Percentiles rank a stretch among this genome's conserved stretches.
These are phyloP conservation scores for Trametes polyzona DNA, from an alignment of 1,284 basidiomycete species.

Conservation along the genomic window DNA sequence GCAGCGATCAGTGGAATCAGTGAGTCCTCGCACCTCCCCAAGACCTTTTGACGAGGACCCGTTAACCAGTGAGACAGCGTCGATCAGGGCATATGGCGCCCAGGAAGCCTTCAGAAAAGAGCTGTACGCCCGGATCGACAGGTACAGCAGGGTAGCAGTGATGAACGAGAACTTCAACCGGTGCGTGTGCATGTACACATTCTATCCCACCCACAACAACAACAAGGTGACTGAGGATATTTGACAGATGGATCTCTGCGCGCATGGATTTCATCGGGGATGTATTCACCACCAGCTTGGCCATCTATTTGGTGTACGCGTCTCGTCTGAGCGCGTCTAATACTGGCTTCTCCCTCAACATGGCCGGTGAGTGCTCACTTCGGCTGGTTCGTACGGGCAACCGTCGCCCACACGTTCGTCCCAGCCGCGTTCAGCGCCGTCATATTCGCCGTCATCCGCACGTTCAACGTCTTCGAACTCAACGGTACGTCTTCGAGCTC, in stretches of 20 bases:
- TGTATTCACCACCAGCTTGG: slow-evolving; percentile 53
- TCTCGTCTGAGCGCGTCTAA: slow-evolving; percentile 44
- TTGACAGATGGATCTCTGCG: slow-evolving; percentile 25
- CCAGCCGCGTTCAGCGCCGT: slow-evolving; percentile 54
- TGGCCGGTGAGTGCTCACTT: slow-evolving; percentile 43
- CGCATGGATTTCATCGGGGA: slow-evolving; percentile 52
- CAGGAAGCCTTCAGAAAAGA: slow-evolving; percentile 50
- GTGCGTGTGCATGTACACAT: no score
- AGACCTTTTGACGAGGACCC: neutral
- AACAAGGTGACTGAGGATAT: no score
- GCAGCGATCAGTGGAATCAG: slow-evolving; percentile 69
- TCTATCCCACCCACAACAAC: no score
- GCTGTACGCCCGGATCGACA: slow-evolving; percentile 50
- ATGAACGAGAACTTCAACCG: slow-evolving; percentile 60
- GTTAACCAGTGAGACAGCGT: slow-evolving; percentile 41
- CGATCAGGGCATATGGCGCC: slow-evolving; percentile 66
- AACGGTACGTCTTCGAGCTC: neutral
- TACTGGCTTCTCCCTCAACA: slow-evolving; percentile 53
- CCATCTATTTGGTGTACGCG: slow-evolving; percentile 55
- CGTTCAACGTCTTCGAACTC: slow-evolving; percentile 62
- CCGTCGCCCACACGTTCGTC: neutral
- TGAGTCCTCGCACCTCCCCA: slow-evolving; percentile 36
- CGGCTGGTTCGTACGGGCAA: neutral
- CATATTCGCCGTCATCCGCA: slow-evolving; percentile 56
- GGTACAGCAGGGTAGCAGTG: slow-evolving; percentile 48